Percentiles rank a stretch among this genome's conserved stretches.
Conservation (phyloP, 768 basidiomycete genomes). For the Royoungia palumana region DNA sequence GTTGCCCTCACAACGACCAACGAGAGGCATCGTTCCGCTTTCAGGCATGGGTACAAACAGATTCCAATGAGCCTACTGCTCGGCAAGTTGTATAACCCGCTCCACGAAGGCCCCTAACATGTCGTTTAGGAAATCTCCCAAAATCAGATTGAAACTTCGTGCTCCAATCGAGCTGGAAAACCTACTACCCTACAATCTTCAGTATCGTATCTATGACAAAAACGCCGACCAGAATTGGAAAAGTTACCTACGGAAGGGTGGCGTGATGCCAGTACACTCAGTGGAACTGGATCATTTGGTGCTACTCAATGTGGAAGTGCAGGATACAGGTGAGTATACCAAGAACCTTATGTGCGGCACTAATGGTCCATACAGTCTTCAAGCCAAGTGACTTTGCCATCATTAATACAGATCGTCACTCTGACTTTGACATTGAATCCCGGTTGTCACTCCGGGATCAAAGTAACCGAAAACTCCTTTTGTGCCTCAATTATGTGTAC, state of each 20-base stretch:
- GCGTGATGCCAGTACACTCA: constrained; percentile 94
- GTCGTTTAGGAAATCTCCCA: constrained; percentile 69
- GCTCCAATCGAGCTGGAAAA: constrained; percentile 97
- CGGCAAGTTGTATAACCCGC: constrained; percentile 42
- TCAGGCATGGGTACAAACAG: constrained; percentile 85
- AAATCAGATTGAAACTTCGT: constrained; percentile 78
- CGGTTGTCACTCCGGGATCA: constrained; percentile 70
- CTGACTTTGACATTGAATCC: constrained; percentile 83
- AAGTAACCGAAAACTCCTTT: constrained; percentile 69
- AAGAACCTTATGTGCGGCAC: background rate
- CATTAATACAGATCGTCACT: constrained; percentile 89
- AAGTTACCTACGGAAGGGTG: constrained; percentile 89
- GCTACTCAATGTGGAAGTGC: constrained; percentile 82
- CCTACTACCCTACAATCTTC: constrained; percentile 86
- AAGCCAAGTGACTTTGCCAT: constrained; percentile 96
- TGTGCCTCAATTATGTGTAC: constrained; percentile 88
- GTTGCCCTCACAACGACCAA: constrained; percentile 78
- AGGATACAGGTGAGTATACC: constrained; percentile 73
- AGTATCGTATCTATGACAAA: constrained; percentile 97
- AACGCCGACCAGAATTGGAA: constrained; percentile 91
- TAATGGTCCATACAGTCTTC: constrained; percentile 53
- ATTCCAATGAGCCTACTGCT: constrained; percentile 50
- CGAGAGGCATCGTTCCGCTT: constrained; percentile 90
- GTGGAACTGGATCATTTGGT: constrained; percentile 90
- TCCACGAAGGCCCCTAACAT: constrained; percentile 3